Percentiles rank a stretch among this genome's conserved stretches.
Evolutionary conservation across 1,284 basidiomycete species (phyloP).

Genomic region (Grifola frondosa): DNA sequence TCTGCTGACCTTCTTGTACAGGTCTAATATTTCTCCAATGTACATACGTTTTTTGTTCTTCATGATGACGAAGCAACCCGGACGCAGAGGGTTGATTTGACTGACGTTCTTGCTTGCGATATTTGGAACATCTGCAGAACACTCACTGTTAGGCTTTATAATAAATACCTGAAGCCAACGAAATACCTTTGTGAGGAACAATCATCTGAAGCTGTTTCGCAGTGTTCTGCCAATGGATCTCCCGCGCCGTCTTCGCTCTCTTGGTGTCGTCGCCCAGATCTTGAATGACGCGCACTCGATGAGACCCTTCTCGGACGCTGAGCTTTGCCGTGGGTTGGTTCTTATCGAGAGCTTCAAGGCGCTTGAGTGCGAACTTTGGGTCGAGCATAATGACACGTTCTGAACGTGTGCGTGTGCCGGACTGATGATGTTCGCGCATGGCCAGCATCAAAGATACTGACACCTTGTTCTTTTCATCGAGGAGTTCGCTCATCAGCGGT

Average conservation of each 20-base stretch:
- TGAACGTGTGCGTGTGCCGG: slow-evolving; percentile 4
- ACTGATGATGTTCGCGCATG: slow-evolving; percentile 4
- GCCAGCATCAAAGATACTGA: neutral
- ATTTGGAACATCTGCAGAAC: slow-evolving; percentile 6
- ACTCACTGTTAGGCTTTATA: neutral
- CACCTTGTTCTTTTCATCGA: neutral
- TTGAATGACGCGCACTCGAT: slow-evolving; percentile 4
- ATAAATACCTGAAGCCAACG: too few species aligned
- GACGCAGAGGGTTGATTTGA: neutral
- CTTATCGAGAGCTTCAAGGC: neutral
- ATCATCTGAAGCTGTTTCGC: neutral
- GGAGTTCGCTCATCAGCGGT: neutral
- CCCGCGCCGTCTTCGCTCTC: neutral
- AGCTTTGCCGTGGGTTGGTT: too few species aligned
- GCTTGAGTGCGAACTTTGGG: slow-evolving; percentile 35
- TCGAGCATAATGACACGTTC: slow-evolving; percentile 6
- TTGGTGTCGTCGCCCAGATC: neutral
- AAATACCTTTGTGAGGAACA: neutral
- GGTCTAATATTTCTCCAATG: slow-evolving; percentile 8
- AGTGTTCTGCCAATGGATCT: slow-evolving; percentile 4
- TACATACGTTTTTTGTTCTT: slow-evolving; percentile 5
- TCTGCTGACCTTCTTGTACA: slow-evolving; percentile 7
- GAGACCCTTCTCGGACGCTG: neutral
- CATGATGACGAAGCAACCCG: slow-evolving; percentile 6
- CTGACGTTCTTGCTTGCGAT: slow-evolving; percentile 2